These are phyloP conservation scores for Hanseniaspora pseudoguilliermondii DNA, from an alignment of 805 yeast species.

Conservation along the genomic window DNA sequence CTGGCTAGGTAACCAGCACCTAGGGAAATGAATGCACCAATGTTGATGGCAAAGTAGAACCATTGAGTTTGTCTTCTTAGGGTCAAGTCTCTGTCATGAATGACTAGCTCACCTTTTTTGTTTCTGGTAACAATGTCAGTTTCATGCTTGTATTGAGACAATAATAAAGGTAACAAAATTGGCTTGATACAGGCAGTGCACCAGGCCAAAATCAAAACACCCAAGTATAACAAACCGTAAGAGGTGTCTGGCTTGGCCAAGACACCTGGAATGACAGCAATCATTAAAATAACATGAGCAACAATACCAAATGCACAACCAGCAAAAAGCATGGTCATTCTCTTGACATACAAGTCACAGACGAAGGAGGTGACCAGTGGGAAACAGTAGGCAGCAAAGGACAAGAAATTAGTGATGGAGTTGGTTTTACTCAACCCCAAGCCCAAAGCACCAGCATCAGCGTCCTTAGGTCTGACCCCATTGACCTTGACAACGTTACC, in stretches of 20 bases:
- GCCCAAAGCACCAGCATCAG: slow-evolving; percentile 41
- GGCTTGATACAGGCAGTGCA: slow-evolving; percentile 78
- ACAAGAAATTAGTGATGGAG: slow-evolving; percentile 61
- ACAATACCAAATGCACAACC: slow-evolving; percentile 47
- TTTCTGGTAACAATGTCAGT: slow-evolving; percentile 46
- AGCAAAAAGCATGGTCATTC: slow-evolving; percentile 51
- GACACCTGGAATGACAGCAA: slow-evolving; percentile 52
- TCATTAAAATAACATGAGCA: slow-evolving; percentile 52
- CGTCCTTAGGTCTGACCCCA: slow-evolving; percentile 19
- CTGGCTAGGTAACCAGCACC: slow-evolving; percentile 65
- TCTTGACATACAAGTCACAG: slow-evolving; percentile 65
- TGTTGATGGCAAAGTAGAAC: slow-evolving; percentile 63
- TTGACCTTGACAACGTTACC: slow-evolving; percentile 15
- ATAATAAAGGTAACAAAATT: slow-evolving; percentile 48
- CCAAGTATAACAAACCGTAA: slow-evolving; percentile 44
- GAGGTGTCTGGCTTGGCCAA: slow-evolving; percentile 39
- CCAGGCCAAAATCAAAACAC: slow-evolving; percentile 44
- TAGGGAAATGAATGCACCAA: slow-evolving; percentile 62
- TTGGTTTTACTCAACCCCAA: slow-evolving; percentile 54
- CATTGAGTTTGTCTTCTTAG: slow-evolving; percentile 63
- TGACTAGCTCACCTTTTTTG: slow-evolving; percentile 52
- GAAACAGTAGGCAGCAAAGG: slow-evolving; percentile 71
- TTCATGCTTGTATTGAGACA: slow-evolving; percentile 63
- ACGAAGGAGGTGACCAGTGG: slow-evolving; percentile 67
- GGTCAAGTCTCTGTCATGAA: slow-evolving; percentile 56